These are phyloP conservation scores for Kickxella alabastrina DNA, from an alignment of 192 early-diverging fungal species.

Conservation along the genomic window DNA sequence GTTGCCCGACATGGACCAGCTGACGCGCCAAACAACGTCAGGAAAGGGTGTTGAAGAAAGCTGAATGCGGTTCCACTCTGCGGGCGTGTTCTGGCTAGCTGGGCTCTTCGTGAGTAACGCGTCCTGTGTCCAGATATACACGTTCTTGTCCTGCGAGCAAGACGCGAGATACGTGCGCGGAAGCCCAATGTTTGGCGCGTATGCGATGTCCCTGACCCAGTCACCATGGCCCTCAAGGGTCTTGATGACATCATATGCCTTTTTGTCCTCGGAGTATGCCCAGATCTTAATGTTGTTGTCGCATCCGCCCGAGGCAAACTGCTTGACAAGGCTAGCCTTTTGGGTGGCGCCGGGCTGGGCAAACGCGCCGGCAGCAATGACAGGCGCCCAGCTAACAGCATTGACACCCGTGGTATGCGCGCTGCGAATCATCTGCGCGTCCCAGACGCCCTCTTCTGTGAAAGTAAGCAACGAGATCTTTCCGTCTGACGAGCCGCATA, in stretches of 20 bases:
- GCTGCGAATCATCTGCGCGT: conserved; percentile 63
- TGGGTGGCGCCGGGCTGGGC: conserved; percentile 27
- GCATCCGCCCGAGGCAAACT: conserved; percentile 90
- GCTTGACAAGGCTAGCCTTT: conserved; percentile 58
- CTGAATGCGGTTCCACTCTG: conserved; percentile 71
- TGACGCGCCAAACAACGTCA: conserved; percentile 98
- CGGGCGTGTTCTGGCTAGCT: conserved; percentile 6
- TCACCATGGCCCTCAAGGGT: conserved; percentile 88
- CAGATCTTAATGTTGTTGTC: conserved; percentile 97
- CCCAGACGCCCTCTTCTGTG: conserved; percentile 90
- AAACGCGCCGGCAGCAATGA: conserved; percentile 63
- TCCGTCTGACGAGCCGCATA: conserved; percentile 93
- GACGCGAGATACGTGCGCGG: conserved; percentile 85
- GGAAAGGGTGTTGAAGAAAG: conserved; percentile 76
- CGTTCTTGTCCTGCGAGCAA: conserved; percentile 97
- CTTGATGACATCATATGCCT: conserved; percentile 75
- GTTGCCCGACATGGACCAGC: conserved; percentile 94
- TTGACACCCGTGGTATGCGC: conserved; percentile 92
- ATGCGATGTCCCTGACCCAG: conserved; percentile 98
- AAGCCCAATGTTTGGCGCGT: conserved; percentile 92
- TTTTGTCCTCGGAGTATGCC: conserved; percentile 66
- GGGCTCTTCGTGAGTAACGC: conserved; percentile 30
- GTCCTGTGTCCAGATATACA: conserved; percentile 94
- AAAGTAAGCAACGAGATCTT: conserved; percentile 89
- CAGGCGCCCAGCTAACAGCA: conserved; percentile 92